Evolutionary conservation across 768 basidiomycete genomes (phyloP).

Genomic region (Mycena galopus): DNA sequence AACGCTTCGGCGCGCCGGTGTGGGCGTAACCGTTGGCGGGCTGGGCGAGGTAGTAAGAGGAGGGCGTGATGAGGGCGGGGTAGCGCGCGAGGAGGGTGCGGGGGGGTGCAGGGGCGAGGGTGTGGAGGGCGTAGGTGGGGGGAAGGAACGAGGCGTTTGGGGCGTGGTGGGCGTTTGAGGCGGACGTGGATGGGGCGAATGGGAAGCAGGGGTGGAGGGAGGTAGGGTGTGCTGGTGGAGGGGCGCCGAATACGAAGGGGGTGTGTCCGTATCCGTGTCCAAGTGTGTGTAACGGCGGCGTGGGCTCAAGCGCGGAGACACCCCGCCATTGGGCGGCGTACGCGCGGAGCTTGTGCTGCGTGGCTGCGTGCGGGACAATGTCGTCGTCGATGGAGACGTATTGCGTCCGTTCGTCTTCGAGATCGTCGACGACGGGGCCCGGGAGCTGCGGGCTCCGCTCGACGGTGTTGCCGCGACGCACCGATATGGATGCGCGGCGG

Average conservation of each 20-base stretch:
- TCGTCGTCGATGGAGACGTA: conserved; percentile 64
- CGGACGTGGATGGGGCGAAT: conserved; percentile 46
- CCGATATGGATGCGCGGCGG: conserved; percentile 44
- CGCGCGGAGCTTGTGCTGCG: conserved; percentile 64
- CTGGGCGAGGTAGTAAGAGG: conserved; percentile 77
- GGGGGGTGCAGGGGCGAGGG: conserved; percentile 67
- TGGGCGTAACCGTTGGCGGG: conserved; percentile 90
- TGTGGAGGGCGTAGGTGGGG: conserved; percentile 75
- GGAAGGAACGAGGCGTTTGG: no score
- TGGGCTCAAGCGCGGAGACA: conserved; percentile 62
- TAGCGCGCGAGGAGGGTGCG: conserved; percentile 74
- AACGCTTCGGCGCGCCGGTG: conserved; percentile 86
- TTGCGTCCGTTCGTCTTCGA: conserved; percentile 61
- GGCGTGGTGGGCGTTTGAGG: no score
- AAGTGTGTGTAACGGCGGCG: conserved; percentile 20
- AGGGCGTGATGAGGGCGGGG: conserved; percentile 73
- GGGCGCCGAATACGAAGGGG: conserved; percentile 25
- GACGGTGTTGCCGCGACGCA: conserved; percentile 38
- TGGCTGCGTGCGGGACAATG: conserved; percentile 55
- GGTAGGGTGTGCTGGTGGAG: conserved; percentile 44
- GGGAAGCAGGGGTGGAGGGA: conserved; percentile 52
- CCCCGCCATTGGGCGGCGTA: conserved; percentile 78
- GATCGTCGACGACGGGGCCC: conserved; percentile 36
- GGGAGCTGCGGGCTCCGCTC: conserved; percentile 34
- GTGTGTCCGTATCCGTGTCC: background rate